phyloP scores from a whole-genome alignment of 2,329 filamentous ascomycete species.

The Dryadomyces sulphureus region DNA sequence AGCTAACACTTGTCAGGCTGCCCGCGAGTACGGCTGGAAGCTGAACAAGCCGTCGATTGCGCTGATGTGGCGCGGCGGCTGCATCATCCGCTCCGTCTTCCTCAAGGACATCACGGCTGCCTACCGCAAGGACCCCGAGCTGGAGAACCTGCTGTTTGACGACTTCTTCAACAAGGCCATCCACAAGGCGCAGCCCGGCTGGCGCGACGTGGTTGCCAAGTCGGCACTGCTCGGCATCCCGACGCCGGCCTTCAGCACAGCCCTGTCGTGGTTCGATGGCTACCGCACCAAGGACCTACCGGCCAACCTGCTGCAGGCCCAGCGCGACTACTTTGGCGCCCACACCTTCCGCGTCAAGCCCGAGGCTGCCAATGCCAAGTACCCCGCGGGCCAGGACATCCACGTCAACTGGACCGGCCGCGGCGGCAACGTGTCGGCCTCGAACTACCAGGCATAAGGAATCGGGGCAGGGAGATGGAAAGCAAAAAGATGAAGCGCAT shows the following conservation, averaged over 20 bases:
- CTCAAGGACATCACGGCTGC: conserved; percentile 97
- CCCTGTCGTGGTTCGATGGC: conserved; percentile 95
- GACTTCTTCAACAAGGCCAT: conserved; percentile 99
- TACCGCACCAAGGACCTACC: conserved; percentile 96
- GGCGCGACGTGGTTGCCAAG: conserved; percentile 85
- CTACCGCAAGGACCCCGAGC: conserved; percentile 84
- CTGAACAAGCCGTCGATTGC: conserved; percentile 99
- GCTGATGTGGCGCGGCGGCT: conserved; percentile 99
- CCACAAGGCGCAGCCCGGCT: conserved; percentile 84
- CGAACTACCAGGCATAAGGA: conserved; percentile 86
- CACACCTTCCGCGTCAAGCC: conserved; percentile 86
- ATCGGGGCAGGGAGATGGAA: neutral
- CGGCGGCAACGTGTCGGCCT: conserved; percentile 92
- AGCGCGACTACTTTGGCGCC: conserved; percentile 98
- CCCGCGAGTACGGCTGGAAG: conserved; percentile 94
- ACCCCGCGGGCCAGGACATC: conserved; percentile 73
- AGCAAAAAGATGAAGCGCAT: neutral
- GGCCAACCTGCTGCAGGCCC: conserved; percentile 94
- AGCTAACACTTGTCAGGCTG: conserved; percentile 45
- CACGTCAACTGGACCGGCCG: conserved; percentile 99
- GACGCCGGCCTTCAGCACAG: conserved; percentile 90
- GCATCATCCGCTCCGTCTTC: conserved; percentile 99
- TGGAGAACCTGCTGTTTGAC: conserved; percentile 96
- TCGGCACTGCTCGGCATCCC: conserved; percentile 88
- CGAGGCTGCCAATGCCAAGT: conserved; percentile 60